Evolutionary conservation across 371 early-diverging fungal genomes (phyloP), one percentile per base, ranked within the genome.

Genomic region (Paraphysoderma sedebokerense): DNA sequence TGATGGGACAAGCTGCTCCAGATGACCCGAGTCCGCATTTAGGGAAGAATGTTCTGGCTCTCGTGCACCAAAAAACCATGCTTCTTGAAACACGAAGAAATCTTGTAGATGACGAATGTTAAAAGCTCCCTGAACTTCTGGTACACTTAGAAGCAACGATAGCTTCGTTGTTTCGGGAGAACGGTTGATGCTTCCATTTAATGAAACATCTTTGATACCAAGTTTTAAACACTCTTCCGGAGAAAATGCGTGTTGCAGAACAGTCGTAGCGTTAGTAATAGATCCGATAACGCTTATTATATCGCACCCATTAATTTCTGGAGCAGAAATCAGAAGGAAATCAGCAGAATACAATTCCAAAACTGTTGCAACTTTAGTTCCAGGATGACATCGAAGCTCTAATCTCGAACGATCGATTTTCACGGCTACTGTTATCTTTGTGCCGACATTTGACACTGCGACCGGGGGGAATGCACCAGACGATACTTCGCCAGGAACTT

Each of bases 51-150:
- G n/a, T n/a, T n/a, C n/a, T n/a, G n/a, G n/a, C n/a, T n/a, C n/a
- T n/a, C n/a, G n/a, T n/a, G n/a, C n/a, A n/a, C n/a, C n/a, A n/a
- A n/a, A n/a, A n/a, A 78, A 59, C 87, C 87, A 87, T 20, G 74
- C 65, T 9, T 70, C 53, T 31, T 76, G 62, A 34, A 87, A 70
- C 22, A 78, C 57, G 46, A 85, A 67, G 31, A 79, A 57, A 51
- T 85, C 85, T 55, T 87, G 85, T 9, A 85, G 62, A 49, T 85
- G 82, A 0, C 85, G 68, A 47, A 85, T 67, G 51, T 87, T 85
- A 29, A 85, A 55, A 46, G 68, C 70, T 13, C 62, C 67, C 0
- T 53, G 35, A 11, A 81, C 62, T 28, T 60, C 48, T 5, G 79
- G 74, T 7, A 82, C 55, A 29, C 77, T 75, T 7, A 79, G 63